A percentile compares a stretch with the other conserved stretches of the same genome.
These are phyloP conservation scores for Cucurbita pepo DNA, from an alignment of 306 rosid genomes.

Conservation along the genomic window DNA sequence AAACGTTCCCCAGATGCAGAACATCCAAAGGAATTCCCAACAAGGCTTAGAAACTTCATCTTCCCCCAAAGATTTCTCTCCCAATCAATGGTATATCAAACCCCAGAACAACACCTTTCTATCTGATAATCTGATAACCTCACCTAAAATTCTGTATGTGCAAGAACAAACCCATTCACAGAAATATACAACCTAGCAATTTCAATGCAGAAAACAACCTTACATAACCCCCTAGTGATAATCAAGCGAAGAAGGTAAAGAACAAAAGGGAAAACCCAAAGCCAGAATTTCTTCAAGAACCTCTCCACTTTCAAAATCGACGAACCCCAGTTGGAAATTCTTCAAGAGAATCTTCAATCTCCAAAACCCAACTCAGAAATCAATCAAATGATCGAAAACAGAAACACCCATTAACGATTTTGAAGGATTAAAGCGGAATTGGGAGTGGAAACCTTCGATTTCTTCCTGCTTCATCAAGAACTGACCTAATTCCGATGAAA, in stretches of 20 bases:
- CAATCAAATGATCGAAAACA: not conserved
- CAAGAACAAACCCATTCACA: not conserved
- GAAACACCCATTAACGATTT: not conserved
- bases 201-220: too few species aligned
- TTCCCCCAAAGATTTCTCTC: not conserved
- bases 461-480: not conserved
- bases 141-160: not conserved
- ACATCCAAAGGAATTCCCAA: constrained; percentile 96
- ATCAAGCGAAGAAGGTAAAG: not conserved
- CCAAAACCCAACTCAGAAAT: not conserved
- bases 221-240: too few species aligned
- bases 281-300: not conserved
- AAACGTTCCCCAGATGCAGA: constrained; percentile 96
- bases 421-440: not conserved
- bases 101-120: too few species aligned
- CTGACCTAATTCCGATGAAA: not conserved
- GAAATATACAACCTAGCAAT: too few species aligned
- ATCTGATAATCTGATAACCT: not conserved
- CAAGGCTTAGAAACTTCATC: constrained; percentile 65
- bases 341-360: not conserved
- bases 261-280: not conserved
- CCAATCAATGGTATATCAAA: not conserved
- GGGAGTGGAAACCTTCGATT: not conserved
- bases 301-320: not conserved
- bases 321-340: not conserved